Evolutionary conservation across 306 rosid genomes (phyloP).

Genomic region (Quercus cerris): DNA sequence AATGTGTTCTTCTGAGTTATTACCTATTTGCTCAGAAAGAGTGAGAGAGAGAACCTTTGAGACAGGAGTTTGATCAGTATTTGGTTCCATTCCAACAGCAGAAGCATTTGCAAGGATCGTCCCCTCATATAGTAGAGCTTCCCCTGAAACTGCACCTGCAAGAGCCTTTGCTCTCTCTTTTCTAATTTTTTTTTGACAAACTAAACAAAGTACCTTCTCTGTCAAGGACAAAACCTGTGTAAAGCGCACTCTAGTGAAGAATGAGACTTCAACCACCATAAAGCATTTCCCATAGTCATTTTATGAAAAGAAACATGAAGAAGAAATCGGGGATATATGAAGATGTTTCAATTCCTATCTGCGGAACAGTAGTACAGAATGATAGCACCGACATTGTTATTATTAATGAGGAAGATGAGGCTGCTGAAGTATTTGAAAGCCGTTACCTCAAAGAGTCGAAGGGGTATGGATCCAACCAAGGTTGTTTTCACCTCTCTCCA

Average conservation of each 20-base stretch:
- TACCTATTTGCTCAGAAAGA: too few relatives aligned
- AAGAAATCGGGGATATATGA: neutral
- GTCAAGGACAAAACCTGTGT: neutral
- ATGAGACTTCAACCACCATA: neutral
- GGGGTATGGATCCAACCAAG: conserved; percentile 29
- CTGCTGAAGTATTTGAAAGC: neutral
- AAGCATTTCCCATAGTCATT: neutral
- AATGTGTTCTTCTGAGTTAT: too few relatives aligned
- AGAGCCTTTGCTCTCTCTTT: conserved; percentile 47
- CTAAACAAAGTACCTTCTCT: neutral
- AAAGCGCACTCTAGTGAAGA: neutral
- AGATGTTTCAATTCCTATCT: conserved; percentile 1
- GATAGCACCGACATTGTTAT: neutral
- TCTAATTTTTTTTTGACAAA: neutral
- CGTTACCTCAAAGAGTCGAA: neutral
- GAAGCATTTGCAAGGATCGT: too few relatives aligned
- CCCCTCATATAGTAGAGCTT: too few relatives aligned
- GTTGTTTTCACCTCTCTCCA: neutral
- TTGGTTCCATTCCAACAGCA: too few relatives aligned
- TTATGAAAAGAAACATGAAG: neutral
- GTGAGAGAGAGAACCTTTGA: too few relatives aligned
- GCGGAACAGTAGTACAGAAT: neutral
- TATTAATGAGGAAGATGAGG: neutral
- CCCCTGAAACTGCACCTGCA: conserved; percentile 22
- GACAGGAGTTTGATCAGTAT: too few relatives aligned